Evolutionary conservation across 2,329 filamentous ascomycete genomes (phyloP), one percentile per base, ranked within the genome.

Genomic region (Westerdykella aurantiaca): DNA sequence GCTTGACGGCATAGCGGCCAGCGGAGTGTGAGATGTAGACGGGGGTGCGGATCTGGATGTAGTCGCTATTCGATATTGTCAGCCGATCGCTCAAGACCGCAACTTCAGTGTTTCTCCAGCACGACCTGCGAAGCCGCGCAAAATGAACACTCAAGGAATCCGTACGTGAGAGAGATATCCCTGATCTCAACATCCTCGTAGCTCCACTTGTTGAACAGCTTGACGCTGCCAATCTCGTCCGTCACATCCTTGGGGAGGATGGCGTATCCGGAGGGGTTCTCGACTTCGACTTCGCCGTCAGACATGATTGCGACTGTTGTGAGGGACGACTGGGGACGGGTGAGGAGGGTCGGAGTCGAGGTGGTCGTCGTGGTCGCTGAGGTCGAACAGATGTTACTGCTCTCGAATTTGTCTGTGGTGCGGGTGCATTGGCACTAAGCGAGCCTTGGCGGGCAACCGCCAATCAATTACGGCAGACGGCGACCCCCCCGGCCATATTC

Each of bases 181-280:
- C 91, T 85, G 77, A 98, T 93, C 82, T 98, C 93, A 71, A 98
- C 91, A 84, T 97, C 88, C 73, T 93, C 93, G 78, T 97, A 98
- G 77, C 77, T 84, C 83, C 90, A 95, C 78, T 94, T 95, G 85
- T 93, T 94, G 83, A 95, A 95, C 67, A 95, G 82, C 85, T 95
- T 95, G 74, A 93, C 81, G 77, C 80, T 85, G 75, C 89, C 90
- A 76, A 93, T 83, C 78, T 95, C 88, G 67, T 83, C 79, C 68
- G 82, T 79, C 71, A 95, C 85, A 61, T 95, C 89, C 84, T 94
- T 95, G 76, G 91, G 89, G 62, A 96, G 86, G 72, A 89, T 82
- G 70, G 81, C 76, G 77, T 82, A 86, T 75, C 81, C 79, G 71
- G 78, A 76, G 69, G 81, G 79, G 78, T 76, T 81, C 74, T 88